Base-by-base conservation (phyloP, 2,329 filamentous ascomycete species). In the Hypoxylon sp. region DNA sequence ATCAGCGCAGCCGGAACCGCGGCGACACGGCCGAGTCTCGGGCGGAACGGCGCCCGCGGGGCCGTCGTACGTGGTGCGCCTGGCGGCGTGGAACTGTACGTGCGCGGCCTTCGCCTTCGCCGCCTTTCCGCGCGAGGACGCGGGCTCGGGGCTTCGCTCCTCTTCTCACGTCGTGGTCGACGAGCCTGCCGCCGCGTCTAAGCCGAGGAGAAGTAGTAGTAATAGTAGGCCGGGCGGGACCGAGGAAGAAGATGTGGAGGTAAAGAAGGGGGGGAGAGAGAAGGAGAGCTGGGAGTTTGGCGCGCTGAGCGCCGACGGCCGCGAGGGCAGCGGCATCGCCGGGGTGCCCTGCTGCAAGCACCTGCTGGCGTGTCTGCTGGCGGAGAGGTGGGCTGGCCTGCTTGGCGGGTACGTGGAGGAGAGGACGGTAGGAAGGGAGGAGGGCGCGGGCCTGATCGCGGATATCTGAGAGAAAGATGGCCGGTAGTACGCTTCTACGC, bases 71-170 rank as follows among this genome's bases (percentile, higher is more conserved):
- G 79, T 90, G 66, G 90, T 98, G 13, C 84, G 88, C 8, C 81
- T 93, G 1, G 67, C 73, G 1, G 85, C 88, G 1, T 98, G 95
- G 95, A 92, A 89, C 73, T 99, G 95, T 74, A 91, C 86, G 1
- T 99, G 95, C 77, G 89, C 92, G 3, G 88, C 87, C 1, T 98
- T 98, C 73, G 83, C 88, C 0, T 88, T 96, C 61, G 80, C 88
- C 17, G 84, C 88, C 2, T 93, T 92, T 66, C 79, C 81, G 2
- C 73, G 74, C 15, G 46, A 68, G 18, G 46, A 48, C 38, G 23
- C 55, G 1, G 45, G 26, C 5, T 33, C 15, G 27, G 1, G 18
- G 23, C 26, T 31, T n/a, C n/a, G n/a, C n/a, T n/a, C n/a, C n/a
- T n/a, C n/a, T 18, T 2, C 13, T 21, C 13, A 57, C 49, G n/a